Base-by-base conservation (phyloP, 176 grass and related monocot genomes). In the Poa annua region DNA sequence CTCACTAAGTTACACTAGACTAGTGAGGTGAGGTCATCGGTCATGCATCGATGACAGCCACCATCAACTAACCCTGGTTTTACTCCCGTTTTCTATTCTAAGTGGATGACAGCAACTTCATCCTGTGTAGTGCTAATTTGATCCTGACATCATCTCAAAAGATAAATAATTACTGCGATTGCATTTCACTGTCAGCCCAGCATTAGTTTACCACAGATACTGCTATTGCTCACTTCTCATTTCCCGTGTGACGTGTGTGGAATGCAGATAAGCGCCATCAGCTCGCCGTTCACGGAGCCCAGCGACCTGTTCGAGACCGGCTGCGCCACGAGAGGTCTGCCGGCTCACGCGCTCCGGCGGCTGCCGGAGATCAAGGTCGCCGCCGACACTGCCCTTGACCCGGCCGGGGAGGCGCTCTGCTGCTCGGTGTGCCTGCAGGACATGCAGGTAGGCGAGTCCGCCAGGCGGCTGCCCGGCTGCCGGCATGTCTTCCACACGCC, bases 371-470 rank as follows among this genome's bases (percentile, higher is more conserved):
- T 85, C 81, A 66, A 71, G 81, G 84, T 92, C 52, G 71, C 75
- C 35, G 85, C 16, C 32, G 87, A 87, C 57, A 14, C 15, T 67
- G 88, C 68, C 39, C 80, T 90, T 1, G 88, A 94, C 86, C 76
- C 75, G 12, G 39, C 88, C 13, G 95, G 88, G 29, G 88, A 94
- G 25, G 90, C 70, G 62, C 47, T 92, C 11, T 89, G 90, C 90
- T 97, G 92, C 84, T 92, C 95, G 4, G 95, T 97, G 61, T 97
- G 95, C 81, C 86, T 97, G 72, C 95, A 97, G 86, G 95, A 97
- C 20, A 89, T 94, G 32, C 55, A 78, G 16, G 82, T 82, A 17
- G 92, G 92, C 76, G 95, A 97, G 56, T 7, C 38, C 3, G 95
- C 78, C 5, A 75, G 95, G 79, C 74, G 68, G 24, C 83, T 97